Conservation (phyloP, 2,329 filamentous ascomycete species). For the Aspergillus phoenicis region DNA sequence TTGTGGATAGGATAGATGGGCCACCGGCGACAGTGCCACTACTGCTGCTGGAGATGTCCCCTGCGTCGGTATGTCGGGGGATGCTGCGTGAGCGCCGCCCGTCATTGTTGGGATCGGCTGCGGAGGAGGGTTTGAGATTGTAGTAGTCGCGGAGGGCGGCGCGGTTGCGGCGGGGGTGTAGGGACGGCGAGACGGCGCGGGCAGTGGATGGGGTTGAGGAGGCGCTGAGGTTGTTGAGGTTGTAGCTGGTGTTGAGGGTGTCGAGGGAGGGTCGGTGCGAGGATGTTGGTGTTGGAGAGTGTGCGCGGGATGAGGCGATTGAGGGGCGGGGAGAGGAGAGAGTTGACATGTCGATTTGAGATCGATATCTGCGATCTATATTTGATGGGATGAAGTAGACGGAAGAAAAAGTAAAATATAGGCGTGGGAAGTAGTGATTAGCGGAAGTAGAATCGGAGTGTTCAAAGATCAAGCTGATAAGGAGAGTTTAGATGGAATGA, state of each 20-base stretch:
- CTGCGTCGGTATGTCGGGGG: slow-evolving; percentile 44
- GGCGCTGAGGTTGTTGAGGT: slow-evolving; percentile 49
- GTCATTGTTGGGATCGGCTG: slow-evolving; percentile 36
- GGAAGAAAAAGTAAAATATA: no score
- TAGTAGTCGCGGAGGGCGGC: slow-evolving; percentile 93
- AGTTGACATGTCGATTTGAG: slow-evolving; percentile 54
- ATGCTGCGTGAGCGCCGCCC: slow-evolving; percentile 40
- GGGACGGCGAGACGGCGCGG: slow-evolving; percentile 43
- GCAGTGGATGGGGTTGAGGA: slow-evolving; percentile 41
- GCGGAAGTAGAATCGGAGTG: no score
- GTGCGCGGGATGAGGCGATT: slow-evolving; percentile 58
- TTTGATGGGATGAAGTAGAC: background rate
- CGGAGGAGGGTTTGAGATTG: slow-evolving; percentile 65
- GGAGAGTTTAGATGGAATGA: slow-evolving; percentile 5
- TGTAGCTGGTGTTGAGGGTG: slow-evolving; percentile 60
- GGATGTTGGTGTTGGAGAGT: slow-evolving; percentile 66
- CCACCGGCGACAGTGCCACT: no score
- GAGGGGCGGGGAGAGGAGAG: slow-evolving; percentile 62
- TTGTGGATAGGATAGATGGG: slow-evolving; percentile 28
- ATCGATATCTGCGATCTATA: background rate
- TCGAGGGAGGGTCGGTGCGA: slow-evolving; percentile 77
- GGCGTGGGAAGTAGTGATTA: no score
- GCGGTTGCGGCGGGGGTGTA: slow-evolving; percentile 66
- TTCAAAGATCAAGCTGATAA: background rate
- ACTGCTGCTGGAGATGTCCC: slow-evolving; percentile 40